Evolutionary conservation across 2,329 filamentous ascomycete genomes (phyloP), one percentile per base, ranked within the genome.

Genomic region (Blastomyces parvus): DNA sequence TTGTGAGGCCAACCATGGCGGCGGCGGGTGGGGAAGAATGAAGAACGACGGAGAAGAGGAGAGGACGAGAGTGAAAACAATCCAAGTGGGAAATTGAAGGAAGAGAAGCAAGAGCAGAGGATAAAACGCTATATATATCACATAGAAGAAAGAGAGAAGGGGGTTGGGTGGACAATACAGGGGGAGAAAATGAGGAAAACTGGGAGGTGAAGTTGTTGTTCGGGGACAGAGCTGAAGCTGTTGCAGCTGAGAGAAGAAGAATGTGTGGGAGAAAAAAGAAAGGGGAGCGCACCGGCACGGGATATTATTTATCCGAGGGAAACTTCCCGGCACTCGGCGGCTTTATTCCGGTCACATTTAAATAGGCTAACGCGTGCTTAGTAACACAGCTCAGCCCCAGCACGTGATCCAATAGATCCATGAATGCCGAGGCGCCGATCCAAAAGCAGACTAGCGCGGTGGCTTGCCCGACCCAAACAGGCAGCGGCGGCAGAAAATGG

Each of bases 1-100:
- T 81, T 63, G 76, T 73, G 63, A 78, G 69, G 69, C 73, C 66
- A 67, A 74, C 74, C 77, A 79, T 79, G 58, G 57, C 74, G 72
- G 57, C 74, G 72, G 55, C 61, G 55, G 65, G 62, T 44, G n/a
- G 55, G 57, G 56, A 64, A 48, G 40, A 48, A n/a, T 17, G 55
- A 60, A 66, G 44, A 27, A 19, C 17, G 59, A 13, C 53, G n/a
- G n/a, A 25, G 30, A 9, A 36, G 2, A 33, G 33, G 25, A 59
- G 42, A 13, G 13, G 9, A 8, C 2, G 17, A 25, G 22, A 25
- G 11, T 30, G 27, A 48, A 22, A 22, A 27, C 13, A 52, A 25
- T 27, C 22, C 13, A 17, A 11, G 11, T 14, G 6, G 14, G 22
- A 22, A 50, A 27, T 14, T 6, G 22, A 14, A 50, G 8, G 6